Conservation (phyloP, 2,329 filamentous ascomycete genomes). For the Fonsecaea multimorphosa region DNA sequence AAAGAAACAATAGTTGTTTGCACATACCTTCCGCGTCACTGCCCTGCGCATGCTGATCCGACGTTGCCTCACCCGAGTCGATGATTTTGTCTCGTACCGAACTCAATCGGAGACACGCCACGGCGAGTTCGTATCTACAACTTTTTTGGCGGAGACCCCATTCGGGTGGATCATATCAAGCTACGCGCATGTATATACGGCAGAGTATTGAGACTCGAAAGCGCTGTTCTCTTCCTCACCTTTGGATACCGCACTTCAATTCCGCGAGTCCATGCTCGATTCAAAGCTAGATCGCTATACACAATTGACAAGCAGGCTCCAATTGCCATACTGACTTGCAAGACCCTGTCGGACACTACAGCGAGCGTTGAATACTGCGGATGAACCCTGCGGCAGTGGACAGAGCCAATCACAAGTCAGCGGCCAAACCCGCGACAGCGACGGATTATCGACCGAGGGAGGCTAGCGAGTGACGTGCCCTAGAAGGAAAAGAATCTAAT, state of each 20-base stretch:
- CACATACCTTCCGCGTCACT: conserved; percentile 27
- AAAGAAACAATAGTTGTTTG: neutral
- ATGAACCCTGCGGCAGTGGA: neutral
- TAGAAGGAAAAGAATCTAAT: neutral
- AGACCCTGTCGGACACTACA: neutral
- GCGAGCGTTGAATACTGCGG: neutral
- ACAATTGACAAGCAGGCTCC: neutral
- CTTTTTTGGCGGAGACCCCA: conserved; percentile 10
- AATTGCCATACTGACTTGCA: neutral
- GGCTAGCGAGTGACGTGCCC: conserved; percentile 16
- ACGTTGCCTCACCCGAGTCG: neutral
- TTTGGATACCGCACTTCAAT: neutral
- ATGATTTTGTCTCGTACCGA: neutral
- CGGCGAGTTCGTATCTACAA: conserved; percentile 3
- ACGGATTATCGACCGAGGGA: neutral
- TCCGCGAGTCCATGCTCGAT: neutral
- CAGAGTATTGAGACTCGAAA: neutral
- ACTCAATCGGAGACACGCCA: conserved; percentile 6
- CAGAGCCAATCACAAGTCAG: conserved; percentile 7
- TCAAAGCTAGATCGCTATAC: neutral
- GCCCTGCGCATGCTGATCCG: conserved; percentile 31
- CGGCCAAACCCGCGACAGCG: conserved; percentile 11
- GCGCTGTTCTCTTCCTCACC: neutral
- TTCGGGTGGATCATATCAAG: neutral
- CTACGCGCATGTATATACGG: neutral